phyloP scores from a whole-genome alignment of 805 yeast genomes.

The Sungouiozyma intestinalis region DNA sequence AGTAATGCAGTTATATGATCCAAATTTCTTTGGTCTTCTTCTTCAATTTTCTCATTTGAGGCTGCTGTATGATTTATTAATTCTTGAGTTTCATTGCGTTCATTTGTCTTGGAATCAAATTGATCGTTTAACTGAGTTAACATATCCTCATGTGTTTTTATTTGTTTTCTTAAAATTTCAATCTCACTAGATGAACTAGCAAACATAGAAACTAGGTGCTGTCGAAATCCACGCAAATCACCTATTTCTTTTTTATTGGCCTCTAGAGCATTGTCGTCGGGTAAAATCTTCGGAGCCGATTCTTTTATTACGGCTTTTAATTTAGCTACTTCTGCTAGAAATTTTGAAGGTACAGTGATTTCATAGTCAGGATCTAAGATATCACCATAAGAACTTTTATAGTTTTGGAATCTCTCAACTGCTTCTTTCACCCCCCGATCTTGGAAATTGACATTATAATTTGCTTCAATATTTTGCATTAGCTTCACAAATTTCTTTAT shows the following conservation, averaged over 20 bases:
- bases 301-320: slow-evolving; percentile 9
- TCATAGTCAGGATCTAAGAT: slow-evolving; percentile 1
- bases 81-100: slow-evolving; percentile 2
- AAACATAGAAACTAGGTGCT: not conserved
- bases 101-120: slow-evolving; percentile 1
- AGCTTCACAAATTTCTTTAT: slow-evolving; percentile 33
- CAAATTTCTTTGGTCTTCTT: not conserved
- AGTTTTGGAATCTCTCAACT: slow-evolving; percentile 34
- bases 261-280: slow-evolving; percentile 2
- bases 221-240: not conserved
- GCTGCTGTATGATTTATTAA: not conserved
- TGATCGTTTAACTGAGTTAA: slow-evolving; percentile 1
- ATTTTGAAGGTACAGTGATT: slow-evolving; percentile 9
- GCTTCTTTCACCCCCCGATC: slow-evolving; percentile 61
- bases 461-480: slow-evolving; percentile 36
- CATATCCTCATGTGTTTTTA: slow-evolving; percentile 5
- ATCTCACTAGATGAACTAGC: slow-evolving; percentile 1
- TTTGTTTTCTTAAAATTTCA: slow-evolving; percentile 8
- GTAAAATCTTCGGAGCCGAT: slow-evolving; percentile 10
- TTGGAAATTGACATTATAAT: slow-evolving; percentile 69
- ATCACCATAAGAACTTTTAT: slow-evolving; percentile 11
- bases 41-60: slow-evolving; percentile 7
- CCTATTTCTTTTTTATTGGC: not conserved
- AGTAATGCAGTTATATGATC: not conserved
- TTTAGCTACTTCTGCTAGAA: slow-evolving; percentile 8